Conservation (phyloP, 306 rosid species). For the Sphenostylis stenocarpa region DNA sequence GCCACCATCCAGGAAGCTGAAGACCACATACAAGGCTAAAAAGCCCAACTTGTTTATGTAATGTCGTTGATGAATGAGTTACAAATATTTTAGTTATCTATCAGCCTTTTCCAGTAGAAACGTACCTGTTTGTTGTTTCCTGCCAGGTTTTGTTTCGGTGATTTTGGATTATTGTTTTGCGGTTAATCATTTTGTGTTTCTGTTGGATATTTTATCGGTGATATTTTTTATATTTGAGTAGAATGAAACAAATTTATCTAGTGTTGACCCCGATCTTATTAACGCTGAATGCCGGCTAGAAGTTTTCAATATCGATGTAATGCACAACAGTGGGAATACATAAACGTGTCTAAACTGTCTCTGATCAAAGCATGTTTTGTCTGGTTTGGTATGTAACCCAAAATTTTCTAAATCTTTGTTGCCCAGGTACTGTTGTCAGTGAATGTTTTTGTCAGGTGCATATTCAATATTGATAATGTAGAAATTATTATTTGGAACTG, state of each 20-base stretch:
- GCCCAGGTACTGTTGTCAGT: no score
- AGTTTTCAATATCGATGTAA: no score
- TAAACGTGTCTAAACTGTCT: no score
- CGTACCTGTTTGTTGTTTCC: background rate
- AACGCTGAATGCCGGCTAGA: no score
- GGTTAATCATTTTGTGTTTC: constrained; percentile 2
- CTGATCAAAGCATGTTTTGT: no score
- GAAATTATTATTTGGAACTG: no score
- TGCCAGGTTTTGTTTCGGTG: constrained; percentile 29
- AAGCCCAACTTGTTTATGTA: constrained; percentile 89
- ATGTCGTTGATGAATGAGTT: constrained; percentile 38
- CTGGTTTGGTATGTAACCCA: no score
- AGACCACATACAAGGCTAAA: constrained; percentile 89
- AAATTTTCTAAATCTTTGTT: no score
- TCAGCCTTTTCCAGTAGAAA: constrained; percentile 19
- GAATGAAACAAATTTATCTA: constrained; percentile 11
- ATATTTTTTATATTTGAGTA: constrained; percentile 23
- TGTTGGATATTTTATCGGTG: constrained; percentile 15
- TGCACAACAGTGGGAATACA: no score
- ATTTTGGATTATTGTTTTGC: constrained; percentile 18
- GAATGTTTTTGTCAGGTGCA: no score
- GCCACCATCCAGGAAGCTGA: constrained; percentile 84
- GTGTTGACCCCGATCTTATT: no score
- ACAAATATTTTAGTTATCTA: background rate
- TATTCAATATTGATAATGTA: no score